Evolutionary conservation across 2,329 filamentous ascomycete species (phyloP), one percentile per base, ranked within the genome.

Genomic region (Ophiostoma sp.): DNA sequence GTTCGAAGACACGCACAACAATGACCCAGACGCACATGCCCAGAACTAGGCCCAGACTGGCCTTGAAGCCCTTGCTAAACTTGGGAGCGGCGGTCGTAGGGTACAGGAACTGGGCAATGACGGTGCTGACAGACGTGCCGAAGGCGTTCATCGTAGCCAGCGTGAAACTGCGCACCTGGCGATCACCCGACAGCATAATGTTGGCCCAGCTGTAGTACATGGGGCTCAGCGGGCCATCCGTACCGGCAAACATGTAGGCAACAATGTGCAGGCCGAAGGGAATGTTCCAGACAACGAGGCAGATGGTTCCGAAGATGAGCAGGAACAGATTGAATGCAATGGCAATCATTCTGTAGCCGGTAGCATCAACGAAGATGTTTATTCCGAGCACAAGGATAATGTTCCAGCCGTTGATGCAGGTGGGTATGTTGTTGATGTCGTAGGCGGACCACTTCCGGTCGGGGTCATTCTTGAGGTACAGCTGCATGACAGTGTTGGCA

Each of bases 211-310:
- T 38, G 63, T 69, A 66, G 69, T 75, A 77, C 11, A 79, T 73
- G 1, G 77, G 77, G 6, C 74, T 76, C 2, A 79, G 73, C 0
- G 76, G 76, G 0, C 77, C 77, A 68, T 78, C 76, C 14, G 72
- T 72, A 16, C 76, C 76, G 8, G 76, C 76, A 65, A 78, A 75
- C 64, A 78, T 73, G 72, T 77, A 79, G 2, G 77, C 72, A 41
- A 76, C 72, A 47, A 78, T 73, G 55, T 72, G 74, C 9, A 78
- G 71, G 7, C 76, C 77, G 7, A 75, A 68, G 0, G 76, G 76
- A 4, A 77, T 72, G 44, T 76, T 68, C 76, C 76, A 77, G 47
- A 74, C 62, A 0, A 76, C 74, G 16, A 77, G 73, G 45, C 75
- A 76, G 47, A 75, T 72, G 14, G 75, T 76, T 38, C 75, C 75